These are phyloP conservation scores for Allantophomopsis cytisporea DNA, from an alignment of 2,329 filamentous ascomycete species.

Conservation along the genomic window DNA sequence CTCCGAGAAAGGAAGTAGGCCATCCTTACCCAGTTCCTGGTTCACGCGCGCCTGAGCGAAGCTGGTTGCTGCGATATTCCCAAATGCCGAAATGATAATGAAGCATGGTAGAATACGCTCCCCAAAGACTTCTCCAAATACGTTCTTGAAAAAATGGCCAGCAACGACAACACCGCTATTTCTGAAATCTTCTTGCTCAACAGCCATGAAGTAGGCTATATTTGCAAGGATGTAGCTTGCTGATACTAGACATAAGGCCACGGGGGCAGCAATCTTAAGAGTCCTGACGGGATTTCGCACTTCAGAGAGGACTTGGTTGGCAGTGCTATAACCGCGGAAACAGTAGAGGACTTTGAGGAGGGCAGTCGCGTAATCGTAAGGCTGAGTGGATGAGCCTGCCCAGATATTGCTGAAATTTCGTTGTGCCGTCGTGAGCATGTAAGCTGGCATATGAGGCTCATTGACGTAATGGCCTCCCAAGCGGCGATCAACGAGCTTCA, in stretches of 20 bases:
- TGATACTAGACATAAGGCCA: constrained; percentile 38
- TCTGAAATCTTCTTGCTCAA: constrained; percentile 39
- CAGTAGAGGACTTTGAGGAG: constrained; percentile 42
- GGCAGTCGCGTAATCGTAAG: constrained; percentile 31
- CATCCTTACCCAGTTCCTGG: constrained; percentile 31
- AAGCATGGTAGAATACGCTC: constrained; percentile 29
- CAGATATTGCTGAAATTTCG: constrained; percentile 26
- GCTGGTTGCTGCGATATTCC: constrained; percentile 32
- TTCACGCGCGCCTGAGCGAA: constrained; percentile 33
- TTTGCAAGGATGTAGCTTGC: constrained; percentile 42
- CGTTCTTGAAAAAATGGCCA: constrained; percentile 41
- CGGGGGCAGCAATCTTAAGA: constrained; percentile 38
- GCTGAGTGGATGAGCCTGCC: constrained; percentile 23
- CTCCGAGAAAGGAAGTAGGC: constrained; percentile 26
- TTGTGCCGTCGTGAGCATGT: constrained; percentile 18
- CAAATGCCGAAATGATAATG: constrained; percentile 30
- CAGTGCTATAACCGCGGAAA: constrained; percentile 39
- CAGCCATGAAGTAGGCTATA: constrained; percentile 43
- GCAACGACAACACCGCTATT: constrained; percentile 38
- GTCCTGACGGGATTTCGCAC: constrained; percentile 43
- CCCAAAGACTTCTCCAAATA: constrained; percentile 28
- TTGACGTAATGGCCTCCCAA: constrained; percentile 8
- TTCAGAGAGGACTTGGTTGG: constrained; percentile 41
- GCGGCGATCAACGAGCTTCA: constrained; percentile 7
- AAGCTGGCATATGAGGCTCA: constrained; percentile 3